Conservation (phyloP, 208 protist species). For the Trypanosoma melophagium region DNA sequence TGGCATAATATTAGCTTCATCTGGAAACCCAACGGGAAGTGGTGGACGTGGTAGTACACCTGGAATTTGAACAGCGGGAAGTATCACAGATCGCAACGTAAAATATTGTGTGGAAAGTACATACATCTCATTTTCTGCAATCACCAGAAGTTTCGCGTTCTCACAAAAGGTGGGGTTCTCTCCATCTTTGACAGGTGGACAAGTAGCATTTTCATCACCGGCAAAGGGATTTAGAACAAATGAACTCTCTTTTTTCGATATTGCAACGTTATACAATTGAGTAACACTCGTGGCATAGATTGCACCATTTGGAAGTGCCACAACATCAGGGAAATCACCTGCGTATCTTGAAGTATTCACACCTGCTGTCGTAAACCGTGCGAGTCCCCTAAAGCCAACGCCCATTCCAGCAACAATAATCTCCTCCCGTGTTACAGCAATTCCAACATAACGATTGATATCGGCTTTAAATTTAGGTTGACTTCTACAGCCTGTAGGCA, state of each 20-base stretch:
- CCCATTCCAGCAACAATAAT: conserved; percentile 25
- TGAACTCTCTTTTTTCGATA: neutral
- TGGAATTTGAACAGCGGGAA: conserved; percentile 34
- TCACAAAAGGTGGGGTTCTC: conserved; percentile 36
- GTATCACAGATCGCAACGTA: conserved; percentile 39
- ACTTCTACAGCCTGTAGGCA: neutral
- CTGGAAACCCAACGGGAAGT: conserved; percentile 45
- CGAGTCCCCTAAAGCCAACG: neutral
- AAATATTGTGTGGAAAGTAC: conserved; percentile 24
- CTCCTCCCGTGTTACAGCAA: conserved; percentile 28
- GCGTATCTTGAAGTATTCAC: neutral
- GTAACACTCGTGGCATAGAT: conserved; percentile 26
- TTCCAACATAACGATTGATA: neutral
- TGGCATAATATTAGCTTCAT: conserved; percentile 24
- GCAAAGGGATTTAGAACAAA: conserved; percentile 29
- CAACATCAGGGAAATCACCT: conserved; percentile 15
- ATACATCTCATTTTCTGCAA: conserved; percentile 48
- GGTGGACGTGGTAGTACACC: conserved; percentile 32
- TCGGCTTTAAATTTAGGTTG: conserved; percentile 14
- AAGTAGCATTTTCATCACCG: conserved; percentile 11
- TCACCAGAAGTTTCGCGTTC: conserved; percentile 41
- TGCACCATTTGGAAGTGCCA: neutral
- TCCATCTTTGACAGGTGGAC: conserved; percentile 27
- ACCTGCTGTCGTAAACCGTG: conserved; percentile 5
- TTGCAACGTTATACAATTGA: conserved; percentile 32